Evolutionary conservation across 805 yeast genomes (phyloP).

Genomic region (Pichia rugopelliculosa): DNA sequence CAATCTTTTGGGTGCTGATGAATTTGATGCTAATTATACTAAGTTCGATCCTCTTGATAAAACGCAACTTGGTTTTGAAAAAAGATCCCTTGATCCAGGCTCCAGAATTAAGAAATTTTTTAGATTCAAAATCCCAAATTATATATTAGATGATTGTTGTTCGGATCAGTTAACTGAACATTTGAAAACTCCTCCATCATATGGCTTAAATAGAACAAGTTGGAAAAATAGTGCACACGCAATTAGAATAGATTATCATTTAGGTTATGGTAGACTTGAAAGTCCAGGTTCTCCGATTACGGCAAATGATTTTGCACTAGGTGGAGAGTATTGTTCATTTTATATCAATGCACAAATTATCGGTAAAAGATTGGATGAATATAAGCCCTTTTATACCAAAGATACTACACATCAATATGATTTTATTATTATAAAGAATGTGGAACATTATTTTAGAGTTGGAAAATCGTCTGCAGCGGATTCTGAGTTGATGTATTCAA

Average conservation of each 20-base stretch:
- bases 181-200: slow-evolving; percentile 32
- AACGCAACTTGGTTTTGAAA: slow-evolving; percentile 32
- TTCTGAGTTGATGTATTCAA: neutral
- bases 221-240: slow-evolving; percentile 7
- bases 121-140: slow-evolving; percentile 47
- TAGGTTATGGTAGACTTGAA: slow-evolving; percentile 46
- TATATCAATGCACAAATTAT: slow-evolving; percentile 46
- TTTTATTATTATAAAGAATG: slow-evolving; percentile 17
- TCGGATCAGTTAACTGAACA: slow-evolving; percentile 24
- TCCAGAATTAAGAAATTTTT: slow-evolving; percentile 46
- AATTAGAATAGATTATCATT: slow-evolving; percentile 27
- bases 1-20: neutral
- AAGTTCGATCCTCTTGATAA: slow-evolving; percentile 15
- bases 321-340: slow-evolving; percentile 38
- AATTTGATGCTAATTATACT: neutral
- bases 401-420: slow-evolving; percentile 18
- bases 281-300: slow-evolving; percentile 44
- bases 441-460: slow-evolving; percentile 16
- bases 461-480: neutral
- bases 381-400: slow-evolving; percentile 16
- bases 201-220: slow-evolving; percentile 24
- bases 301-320: slow-evolving; percentile 37
- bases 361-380: slow-evolving; percentile 32
- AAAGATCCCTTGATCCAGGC: slow-evolving; percentile 35
- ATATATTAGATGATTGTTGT: slow-evolving; percentile 27